Base-by-base conservation (phyloP, 2,329 filamentous ascomycete species). In the Pseudopithomyces maydicus region DNA sequence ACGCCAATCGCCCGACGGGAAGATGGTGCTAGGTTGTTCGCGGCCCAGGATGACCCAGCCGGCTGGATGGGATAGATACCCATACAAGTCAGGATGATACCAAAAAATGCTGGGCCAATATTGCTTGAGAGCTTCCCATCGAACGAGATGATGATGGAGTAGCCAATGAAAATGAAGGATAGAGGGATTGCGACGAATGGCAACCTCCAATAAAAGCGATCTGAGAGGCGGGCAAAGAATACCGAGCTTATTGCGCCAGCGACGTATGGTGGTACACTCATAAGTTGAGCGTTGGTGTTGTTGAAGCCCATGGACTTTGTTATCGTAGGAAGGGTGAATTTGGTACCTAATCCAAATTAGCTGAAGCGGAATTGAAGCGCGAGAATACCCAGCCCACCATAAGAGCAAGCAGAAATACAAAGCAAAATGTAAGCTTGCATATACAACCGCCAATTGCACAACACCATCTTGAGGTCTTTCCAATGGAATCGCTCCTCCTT, bases 51-150 rank as follows among this genome's bases (percentile, higher is more conserved):
- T 22, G 60, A 68, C 47, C 65, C 65, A 3, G 62, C 66, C 3
- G 70, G 69, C n/a, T 67, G 68, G n/a, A 73, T 63, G 6, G 71
- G 70, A 50, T 74, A 74, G 49, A 74, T 70, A 26, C 78, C 76
- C 10, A 77, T 70, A 29, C 72, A 80, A 0, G 79, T 76, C 4
- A 82, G 63, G 38, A 76, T 78, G 29, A 82, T 75, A 0, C 74
- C 78, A 47, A 81, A 80, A 57, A 80, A 81, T 51, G 77, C 77
- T 0, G 77, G 62, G 0, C 71, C 76, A 17, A 81, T 72, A 51
- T 81, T 79, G 22, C 74, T 57, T 19, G 72, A 58, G 20, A 80
- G 74, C 11, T 77, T 62, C 4, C 65, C 74, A 33, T 75, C 72
- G 17, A 78, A 77, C 1, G 81, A 74, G 12, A 80, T 76, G 12